These are phyloP conservation scores for Escallonia rubra DNA, from an alignment of 129 eudicot species.

Conservation along the genomic window DNA sequence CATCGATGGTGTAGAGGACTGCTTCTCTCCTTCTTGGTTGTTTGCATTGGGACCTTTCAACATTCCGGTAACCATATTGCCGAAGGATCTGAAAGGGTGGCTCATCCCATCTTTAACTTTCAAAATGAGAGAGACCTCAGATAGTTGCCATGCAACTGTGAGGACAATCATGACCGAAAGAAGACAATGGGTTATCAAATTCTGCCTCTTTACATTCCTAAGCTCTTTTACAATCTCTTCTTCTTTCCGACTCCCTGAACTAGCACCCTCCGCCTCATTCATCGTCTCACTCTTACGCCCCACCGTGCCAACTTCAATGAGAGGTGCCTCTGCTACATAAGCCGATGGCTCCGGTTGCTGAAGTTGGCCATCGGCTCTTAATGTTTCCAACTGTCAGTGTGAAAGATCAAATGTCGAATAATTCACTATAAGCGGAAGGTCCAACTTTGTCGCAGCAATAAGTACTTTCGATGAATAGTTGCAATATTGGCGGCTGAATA, in stretches of 20 bases:
- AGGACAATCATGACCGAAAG: constrained; percentile 60
- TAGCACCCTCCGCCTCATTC: constrained; percentile 3
- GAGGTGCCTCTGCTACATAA: neutral
- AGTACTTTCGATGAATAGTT: no score
- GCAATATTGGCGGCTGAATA: no score
- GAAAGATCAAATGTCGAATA: neutral
- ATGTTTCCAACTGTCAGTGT: constrained; percentile 33
- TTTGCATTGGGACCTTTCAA: constrained; percentile 15
- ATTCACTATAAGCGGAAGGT: no score
- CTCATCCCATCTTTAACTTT: constrained; percentile 57
- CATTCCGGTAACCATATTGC: constrained; percentile 30
- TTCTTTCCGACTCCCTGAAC: neutral
- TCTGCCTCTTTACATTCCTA: constrained; percentile 53
- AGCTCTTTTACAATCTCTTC: constrained; percentile 53
- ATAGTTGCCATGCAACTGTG: constrained; percentile 69
- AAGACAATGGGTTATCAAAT: constrained; percentile 64
- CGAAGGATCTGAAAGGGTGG: constrained; percentile 56
- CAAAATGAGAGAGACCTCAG: constrained; percentile 64
- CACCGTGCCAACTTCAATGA: neutral
- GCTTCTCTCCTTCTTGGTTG: constrained; percentile 8
- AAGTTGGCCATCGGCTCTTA: constrained; percentile 17
- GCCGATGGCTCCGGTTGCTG: constrained; percentile 10
- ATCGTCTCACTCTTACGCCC: neutral
- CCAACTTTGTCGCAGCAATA: no score
- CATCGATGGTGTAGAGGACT: constrained; percentile 9